These are phyloP conservation scores for Priceomyces medius DNA, from an alignment of 805 yeast genomes.

Conservation along the genomic window DNA sequence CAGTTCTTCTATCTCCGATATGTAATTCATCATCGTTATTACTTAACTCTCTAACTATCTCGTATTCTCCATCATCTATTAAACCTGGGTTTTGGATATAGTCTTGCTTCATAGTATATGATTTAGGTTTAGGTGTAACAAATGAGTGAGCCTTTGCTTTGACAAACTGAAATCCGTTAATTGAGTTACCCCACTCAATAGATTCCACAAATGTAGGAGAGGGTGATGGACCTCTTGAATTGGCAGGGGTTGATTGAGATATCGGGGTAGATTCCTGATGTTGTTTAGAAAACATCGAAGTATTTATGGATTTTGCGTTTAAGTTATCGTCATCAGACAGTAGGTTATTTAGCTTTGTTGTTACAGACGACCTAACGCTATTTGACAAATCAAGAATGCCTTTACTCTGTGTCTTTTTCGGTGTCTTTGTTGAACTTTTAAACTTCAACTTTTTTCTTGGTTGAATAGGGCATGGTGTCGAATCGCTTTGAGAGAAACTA, in stretches of 20 bases:
- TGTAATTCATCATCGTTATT: slow-evolving; percentile 25
- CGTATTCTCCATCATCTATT: slow-evolving; percentile 12
- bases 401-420: slow-evolving; percentile 15
- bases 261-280: slow-evolving; percentile 33
- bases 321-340: slow-evolving; percentile 7
- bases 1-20: slow-evolving; percentile 39
- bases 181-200: slow-evolving; percentile 36
- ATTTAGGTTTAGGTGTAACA: slow-evolving; percentile 6
- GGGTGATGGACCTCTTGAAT: slow-evolving; percentile 17
- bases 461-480: slow-evolving; percentile 45
- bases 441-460: slow-evolving; percentile 38
- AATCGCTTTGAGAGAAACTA: slow-evolving; percentile 36
- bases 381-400: slow-evolving; percentile 30
- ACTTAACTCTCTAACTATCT: slow-evolving; percentile 29
- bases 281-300: slow-evolving; percentile 4
- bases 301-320: slow-evolving; percentile 4
- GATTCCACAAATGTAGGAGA: slow-evolving; percentile 1
- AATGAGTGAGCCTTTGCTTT: slow-evolving; percentile 17
- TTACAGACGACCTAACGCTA: slow-evolving; percentile 28
- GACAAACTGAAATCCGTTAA: slow-evolving; percentile 46
- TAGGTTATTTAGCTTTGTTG: slow-evolving; percentile 18
- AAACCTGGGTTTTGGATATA: slow-evolving; percentile 14
- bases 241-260: slow-evolving; percentile 44
- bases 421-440: slow-evolving; percentile 13
- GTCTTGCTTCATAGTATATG: slow-evolving; percentile 24